Conservation (phyloP, 2,329 filamentous ascomycete genomes). For the Fusarium dimerum region DNA sequence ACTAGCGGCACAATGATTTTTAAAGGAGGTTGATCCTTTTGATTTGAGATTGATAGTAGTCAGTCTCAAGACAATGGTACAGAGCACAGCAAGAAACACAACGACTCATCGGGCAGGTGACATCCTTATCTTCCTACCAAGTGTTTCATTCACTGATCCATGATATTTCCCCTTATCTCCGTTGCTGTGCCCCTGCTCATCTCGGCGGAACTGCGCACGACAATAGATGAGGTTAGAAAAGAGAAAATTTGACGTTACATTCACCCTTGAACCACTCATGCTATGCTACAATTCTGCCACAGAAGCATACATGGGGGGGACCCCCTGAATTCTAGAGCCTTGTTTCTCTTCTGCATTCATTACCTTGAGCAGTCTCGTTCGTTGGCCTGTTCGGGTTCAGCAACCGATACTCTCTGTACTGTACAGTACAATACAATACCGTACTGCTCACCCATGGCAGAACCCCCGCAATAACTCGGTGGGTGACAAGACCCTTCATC, state of each 20-base stretch:
- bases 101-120: too few relatives aligned
- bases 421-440: conserved; percentile 2
- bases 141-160: too few relatives aligned
- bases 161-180: too few relatives aligned
- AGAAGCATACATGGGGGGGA: background rate
- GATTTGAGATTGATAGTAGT: background rate
- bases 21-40: background rate
- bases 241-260: conserved; percentile 7
- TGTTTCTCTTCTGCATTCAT: background rate
- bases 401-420: background rate
- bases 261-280: background rate
- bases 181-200: too few relatives aligned
- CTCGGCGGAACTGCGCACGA: too few relatives aligned
- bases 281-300: background rate
- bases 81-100: background rate
- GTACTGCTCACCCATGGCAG: background rate
- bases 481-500: conserved; percentile 5
- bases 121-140: too few relatives aligned
- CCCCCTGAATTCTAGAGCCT: background rate
- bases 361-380: background rate
- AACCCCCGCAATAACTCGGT: conserved; percentile 2
- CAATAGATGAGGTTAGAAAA: background rate
- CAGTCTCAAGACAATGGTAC: background rate
- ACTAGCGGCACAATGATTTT: background rate
- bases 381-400: background rate